Evolutionary conservation across 163 green algal species (phyloP), one percentile per base, ranked within the genome.

Genomic region (Scenedesmus sp.): DNA sequence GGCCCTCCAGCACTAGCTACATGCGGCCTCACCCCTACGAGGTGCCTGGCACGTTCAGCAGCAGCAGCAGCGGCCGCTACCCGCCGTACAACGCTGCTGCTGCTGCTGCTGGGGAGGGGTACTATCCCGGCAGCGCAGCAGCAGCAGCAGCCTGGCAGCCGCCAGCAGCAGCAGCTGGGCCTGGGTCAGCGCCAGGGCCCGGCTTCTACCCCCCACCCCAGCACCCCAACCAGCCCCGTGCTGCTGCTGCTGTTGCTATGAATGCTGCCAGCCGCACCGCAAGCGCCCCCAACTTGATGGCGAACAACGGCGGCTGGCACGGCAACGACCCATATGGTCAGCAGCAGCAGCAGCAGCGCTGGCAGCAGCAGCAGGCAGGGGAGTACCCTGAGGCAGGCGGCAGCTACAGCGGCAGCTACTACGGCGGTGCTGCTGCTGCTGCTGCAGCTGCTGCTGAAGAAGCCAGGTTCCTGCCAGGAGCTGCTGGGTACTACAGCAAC

Each of bases 371-470:
- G 70, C 70, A 79, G 70, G 70, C 70, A 52, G 20, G 23, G 23
- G 70, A 79, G 70, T 79, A 79, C 12, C 70, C 23, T 52, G 70
- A 79, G 34, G 46, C 76, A 56, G 76, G 34, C 34, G 15, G 74
- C 74, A 84, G 76, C 76, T 59, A 57, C 34, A n/a, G 76, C 76
- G n/a, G 34, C 34, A n/a, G 8, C 76, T 56, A 26, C 70, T 79
- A 79, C 23, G 13, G 34, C 4, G 34, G 13, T 84, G 76, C 76
- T 84, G 76, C 26, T 56, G 26, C 74, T 82, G 34, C 46, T 84
- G 76, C 76, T 84, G 76, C 26, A 52, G 26, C 74, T 82, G 74
- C 74, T 82, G 74, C 74, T 79, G 70, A 79, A 23, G 23, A 79
- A 52, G 70, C 70, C 5, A 79, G 70, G 23, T 52, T 6, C 34